Conservation (phyloP, 1,139 yeast species). For the Pichia sp. region DNA sequence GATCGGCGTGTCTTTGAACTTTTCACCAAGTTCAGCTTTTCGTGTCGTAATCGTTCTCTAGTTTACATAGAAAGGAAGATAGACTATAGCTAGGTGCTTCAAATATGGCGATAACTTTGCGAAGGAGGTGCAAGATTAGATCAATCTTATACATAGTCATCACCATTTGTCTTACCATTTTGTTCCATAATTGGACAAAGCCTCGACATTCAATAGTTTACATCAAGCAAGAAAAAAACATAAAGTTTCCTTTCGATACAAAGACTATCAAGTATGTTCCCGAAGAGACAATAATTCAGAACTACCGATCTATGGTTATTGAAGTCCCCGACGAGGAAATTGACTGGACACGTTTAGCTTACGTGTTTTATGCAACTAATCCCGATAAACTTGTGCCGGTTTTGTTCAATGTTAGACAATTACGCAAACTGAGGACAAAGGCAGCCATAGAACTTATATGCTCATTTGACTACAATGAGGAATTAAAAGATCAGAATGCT, state of each 20-base stretch:
- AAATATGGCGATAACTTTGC: too few relatives aligned
- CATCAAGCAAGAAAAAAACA: neutral
- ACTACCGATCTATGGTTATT: slow-evolving; percentile 8
- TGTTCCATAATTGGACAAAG: neutral
- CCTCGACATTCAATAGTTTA: neutral
- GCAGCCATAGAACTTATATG: slow-evolving; percentile 35
- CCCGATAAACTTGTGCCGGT: slow-evolving; percentile 37
- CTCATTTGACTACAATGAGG: slow-evolving; percentile 6
- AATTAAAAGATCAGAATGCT: slow-evolving; percentile 1
- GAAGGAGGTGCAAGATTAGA: too few relatives aligned
- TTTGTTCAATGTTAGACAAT: slow-evolving; percentile 33
- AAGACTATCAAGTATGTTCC: slow-evolving; percentile 16
- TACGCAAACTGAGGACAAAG: slow-evolving; percentile 29
- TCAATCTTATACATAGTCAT: too few relatives aligned
- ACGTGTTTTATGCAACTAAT: slow-evolving; percentile 42
- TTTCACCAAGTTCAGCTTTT: too few relatives aligned
- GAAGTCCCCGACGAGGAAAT: slow-evolving; percentile 9
- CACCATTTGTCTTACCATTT: too few relatives aligned
- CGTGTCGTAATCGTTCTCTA: too few relatives aligned
- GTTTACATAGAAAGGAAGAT: too few relatives aligned
- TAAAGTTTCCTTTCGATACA: slow-evolving; percentile 11
- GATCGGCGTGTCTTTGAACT: too few relatives aligned
- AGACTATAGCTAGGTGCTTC: too few relatives aligned
- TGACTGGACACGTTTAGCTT: slow-evolving; percentile 29
- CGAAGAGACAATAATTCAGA: slow-evolving; percentile 15